phyloP scores from a whole-genome alignment of 106 monocot genomes.

The Apostasia shenzhenica region DNA sequence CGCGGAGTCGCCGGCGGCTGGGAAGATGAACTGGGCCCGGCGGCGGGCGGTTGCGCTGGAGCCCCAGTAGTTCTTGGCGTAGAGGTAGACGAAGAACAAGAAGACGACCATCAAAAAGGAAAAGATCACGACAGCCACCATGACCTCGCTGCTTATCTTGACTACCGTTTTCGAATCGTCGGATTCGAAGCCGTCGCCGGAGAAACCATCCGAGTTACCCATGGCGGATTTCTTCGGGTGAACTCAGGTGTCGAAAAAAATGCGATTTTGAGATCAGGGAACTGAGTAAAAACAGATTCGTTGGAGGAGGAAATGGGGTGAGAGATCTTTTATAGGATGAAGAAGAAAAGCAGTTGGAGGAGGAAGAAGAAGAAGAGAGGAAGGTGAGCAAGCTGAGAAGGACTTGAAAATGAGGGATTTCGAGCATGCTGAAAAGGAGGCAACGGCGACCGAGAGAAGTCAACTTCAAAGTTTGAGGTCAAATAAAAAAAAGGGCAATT shows the following conservation, averaged over 20 bases:
- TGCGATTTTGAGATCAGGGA: too few relatives aligned
- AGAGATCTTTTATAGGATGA: neutral
- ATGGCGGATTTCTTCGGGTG: neutral
- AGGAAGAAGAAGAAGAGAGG: neutral
- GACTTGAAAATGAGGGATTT: too few relatives aligned
- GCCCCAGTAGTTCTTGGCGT: conserved; percentile 28
- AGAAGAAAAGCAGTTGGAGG: neutral
- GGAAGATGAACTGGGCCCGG: conserved; percentile 10
- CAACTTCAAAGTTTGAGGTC: too few relatives aligned
- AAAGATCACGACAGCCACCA: conserved; percentile 32
- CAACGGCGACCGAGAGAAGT: too few relatives aligned
- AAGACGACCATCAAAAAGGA: conserved; percentile 42
- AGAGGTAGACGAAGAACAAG: conserved; percentile 49
- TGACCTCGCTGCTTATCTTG: conserved; percentile 23
- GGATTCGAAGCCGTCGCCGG: neutral
- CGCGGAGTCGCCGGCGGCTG: neutral
- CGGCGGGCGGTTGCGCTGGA: neutral
- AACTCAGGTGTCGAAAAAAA: neutral
- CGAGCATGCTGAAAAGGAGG: too few relatives aligned
- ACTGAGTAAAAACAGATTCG: too few relatives aligned
- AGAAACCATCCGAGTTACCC: too few relatives aligned
- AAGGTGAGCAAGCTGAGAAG: neutral
- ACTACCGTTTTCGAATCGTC: neutral
- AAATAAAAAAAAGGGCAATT: too few relatives aligned
- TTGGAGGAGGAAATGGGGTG: too few relatives aligned